phyloP scores from a whole-genome alignment of 2,329 filamentous ascomycete species.

The Cyphellophora attinorum region DNA sequence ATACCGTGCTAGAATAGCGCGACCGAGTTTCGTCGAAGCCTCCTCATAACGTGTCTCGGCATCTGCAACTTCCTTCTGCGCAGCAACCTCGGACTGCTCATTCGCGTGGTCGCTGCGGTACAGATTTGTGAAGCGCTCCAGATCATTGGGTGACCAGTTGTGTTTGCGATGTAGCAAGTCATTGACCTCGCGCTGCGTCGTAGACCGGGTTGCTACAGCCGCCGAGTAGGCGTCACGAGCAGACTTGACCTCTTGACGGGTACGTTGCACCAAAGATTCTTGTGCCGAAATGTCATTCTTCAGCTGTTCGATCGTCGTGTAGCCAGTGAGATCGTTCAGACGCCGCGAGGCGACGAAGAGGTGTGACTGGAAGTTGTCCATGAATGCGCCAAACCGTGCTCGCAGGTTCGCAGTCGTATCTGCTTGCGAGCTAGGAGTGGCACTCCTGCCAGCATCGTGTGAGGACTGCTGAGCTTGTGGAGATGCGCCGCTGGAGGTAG shows the following conservation, averaged over 20 bases:
- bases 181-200: slow-evolving; percentile 91
- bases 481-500: slow-evolving; percentile 2
- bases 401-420: slow-evolving; percentile 31
- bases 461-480: slow-evolving; percentile 2
- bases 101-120: slow-evolving; percentile 90
- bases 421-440: slow-evolving; percentile 30
- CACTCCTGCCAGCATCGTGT: neutral
- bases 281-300: slow-evolving; percentile 66
- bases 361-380: slow-evolving; percentile 83
- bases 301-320: slow-evolving; percentile 79
- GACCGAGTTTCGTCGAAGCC: slow-evolving; percentile 63
- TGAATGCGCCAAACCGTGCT: slow-evolving; percentile 57
- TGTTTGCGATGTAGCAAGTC: slow-evolving; percentile 89
- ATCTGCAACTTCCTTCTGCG: slow-evolving; percentile 61
- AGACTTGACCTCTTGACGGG: slow-evolving; percentile 57
- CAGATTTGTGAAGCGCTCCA: slow-evolving; percentile 87
- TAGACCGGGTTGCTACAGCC: slow-evolving; percentile 73
- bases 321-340: slow-evolving; percentile 90
- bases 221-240: slow-evolving; percentile 70
- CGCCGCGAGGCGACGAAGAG: slow-evolving; percentile 76
- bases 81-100: slow-evolving; percentile 68
- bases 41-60: slow-evolving; percentile 75
- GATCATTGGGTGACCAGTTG: slow-evolving; percentile 74
- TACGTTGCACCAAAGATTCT: slow-evolving; percentile 42
- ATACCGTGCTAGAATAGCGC: slow-evolving; percentile 79